Percentiles rank a stretch among this genome's conserved stretches.
These are phyloP conservation scores for Aspergillus sp. DNA, from an alignment of 2,329 filamentous ascomycete species.

Conservation along the genomic window DNA sequence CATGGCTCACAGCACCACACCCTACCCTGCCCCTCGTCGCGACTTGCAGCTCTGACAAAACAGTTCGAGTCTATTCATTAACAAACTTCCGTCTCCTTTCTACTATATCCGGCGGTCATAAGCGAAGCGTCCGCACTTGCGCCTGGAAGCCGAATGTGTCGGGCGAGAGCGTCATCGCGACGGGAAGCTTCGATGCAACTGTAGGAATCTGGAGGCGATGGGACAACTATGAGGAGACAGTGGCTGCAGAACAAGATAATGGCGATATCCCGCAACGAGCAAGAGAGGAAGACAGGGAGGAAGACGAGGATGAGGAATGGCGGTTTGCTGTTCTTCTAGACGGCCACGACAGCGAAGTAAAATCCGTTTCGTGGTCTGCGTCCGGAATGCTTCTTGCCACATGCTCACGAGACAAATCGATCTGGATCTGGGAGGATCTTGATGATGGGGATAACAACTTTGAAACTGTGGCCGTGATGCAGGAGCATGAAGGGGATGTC, in stretches of 20 bases:
- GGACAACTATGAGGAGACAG: constrained; percentile 41
- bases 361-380: constrained; percentile 64
- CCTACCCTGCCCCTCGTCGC: constrained; percentile 84
- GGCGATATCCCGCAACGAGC: constrained; percentile 3
- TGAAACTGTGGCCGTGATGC: constrained; percentile 92
- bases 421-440: constrained; percentile 99
- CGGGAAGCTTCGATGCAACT: constrained; percentile 89
- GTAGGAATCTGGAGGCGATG: constrained; percentile 79
- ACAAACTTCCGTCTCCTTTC: constrained; percentile 76
- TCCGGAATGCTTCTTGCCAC: constrained; percentile 82
- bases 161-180: constrained; percentile 75
- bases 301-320: constrained; percentile 77
- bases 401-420: constrained; percentile 86
- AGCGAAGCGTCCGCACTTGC: constrained; percentile 79
- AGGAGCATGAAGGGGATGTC: constrained; percentile 93
- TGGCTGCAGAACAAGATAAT: constrained; percentile 14
- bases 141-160: constrained; percentile 80
- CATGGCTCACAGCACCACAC: constrained; percentile 84
- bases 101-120: constrained; percentile 81
- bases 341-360: constrained; percentile 94
- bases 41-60: constrained; percentile 82
- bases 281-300: constrained; percentile 45
- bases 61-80: constrained; percentile 86
- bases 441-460: constrained; percentile 85
- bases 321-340: constrained; percentile 89